Percentiles rank a stretch among this genome's conserved stretches.
phyloP scores from a whole-genome alignment of 257 asterid species.

The Nicotiana sylvestris region DNA sequence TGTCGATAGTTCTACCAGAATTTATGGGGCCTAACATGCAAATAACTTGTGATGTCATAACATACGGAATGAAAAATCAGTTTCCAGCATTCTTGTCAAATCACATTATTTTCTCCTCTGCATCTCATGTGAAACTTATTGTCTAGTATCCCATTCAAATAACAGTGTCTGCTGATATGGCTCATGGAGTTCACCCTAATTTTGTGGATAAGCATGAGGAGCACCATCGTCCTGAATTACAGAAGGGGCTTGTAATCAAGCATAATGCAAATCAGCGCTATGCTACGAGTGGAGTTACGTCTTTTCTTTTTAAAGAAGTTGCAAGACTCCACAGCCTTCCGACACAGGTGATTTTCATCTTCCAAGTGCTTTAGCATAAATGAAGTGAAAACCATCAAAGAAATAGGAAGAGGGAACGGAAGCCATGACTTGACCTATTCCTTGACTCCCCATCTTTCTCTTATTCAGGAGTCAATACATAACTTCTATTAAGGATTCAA shows the following conservation, averaged over 20 bases:
- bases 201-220: constrained; percentile 87
- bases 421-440: background rate
- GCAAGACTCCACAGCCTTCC: constrained; percentile 81
- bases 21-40: background rate
- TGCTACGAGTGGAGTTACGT: constrained; percentile 97
- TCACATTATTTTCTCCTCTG: background rate
- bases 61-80: background rate
- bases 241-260: constrained; percentile 94
- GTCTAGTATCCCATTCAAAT: constrained; percentile 11
- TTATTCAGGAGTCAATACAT: background rate
- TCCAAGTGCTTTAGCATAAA: background rate
- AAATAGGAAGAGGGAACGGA: background rate
- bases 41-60: constrained; percentile 2
- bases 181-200: constrained; percentile 98
- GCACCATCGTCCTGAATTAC: constrained; percentile 84
- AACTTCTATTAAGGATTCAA: background rate
- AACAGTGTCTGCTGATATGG: constrained; percentile 99
- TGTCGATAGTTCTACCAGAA: background rate
- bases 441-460: background rate
- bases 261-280: constrained; percentile 95
- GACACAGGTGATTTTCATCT: constrained; percentile 56
- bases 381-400: background rate
- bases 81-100: constrained; percentile 3
- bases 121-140: background rate
- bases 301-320: constrained; percentile 92